Base-by-base conservation (phyloP, 2,329 filamentous ascomycete genomes). In the Coniosporium uncinatum region DNA sequence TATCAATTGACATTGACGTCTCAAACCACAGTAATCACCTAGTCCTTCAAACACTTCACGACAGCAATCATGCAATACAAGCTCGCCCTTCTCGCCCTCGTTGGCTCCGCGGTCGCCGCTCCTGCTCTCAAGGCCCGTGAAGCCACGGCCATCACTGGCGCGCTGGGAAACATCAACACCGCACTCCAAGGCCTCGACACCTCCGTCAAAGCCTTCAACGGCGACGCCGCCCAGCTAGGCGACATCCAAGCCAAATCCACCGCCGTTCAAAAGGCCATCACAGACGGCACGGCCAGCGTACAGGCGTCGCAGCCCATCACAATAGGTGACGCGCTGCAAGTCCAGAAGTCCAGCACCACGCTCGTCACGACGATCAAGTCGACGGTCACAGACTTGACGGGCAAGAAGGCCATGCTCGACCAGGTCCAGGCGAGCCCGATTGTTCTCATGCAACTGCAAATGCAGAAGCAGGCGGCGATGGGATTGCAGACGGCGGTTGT, bases 391-490 rank as follows among this genome's bases (percentile, higher is more conserved):
- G 36, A 37, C 17, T 17, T 37, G 5, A 22, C 20, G 6, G 20
- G 18, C 18, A 37, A 37, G 36, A 37, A 37, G 20, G 6, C 36
- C 18, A 8, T 21, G 16, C 6, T 37, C 36, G 21, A 37, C 36
- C 17, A 21, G 20, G 21, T 22, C 21, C 13, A 19, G 11, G 13
- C 8, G 11, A 37, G 21, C 18, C 5, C 17, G 18, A 19, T 22
- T n/a, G 36, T 37, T 17, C 13, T 37, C 17, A n/a, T n/a, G 16
- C 14, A 14, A 20, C 18, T 37, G 13, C 17, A 21, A 17, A 13
- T 21, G 8, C 36, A 37, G 36, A 37, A 37, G 20, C 14, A 13
- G 13, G 36, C 36, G 13, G 36, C 16, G 5, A 17, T 11, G 18
- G 21, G 16, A 5, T 22, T 37, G 11, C 14, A 13, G 11, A 20